Evolutionary conservation across 2,329 filamentous ascomycete genomes (phyloP).

Genomic region (Fusarium oligoseptatum): DNA sequence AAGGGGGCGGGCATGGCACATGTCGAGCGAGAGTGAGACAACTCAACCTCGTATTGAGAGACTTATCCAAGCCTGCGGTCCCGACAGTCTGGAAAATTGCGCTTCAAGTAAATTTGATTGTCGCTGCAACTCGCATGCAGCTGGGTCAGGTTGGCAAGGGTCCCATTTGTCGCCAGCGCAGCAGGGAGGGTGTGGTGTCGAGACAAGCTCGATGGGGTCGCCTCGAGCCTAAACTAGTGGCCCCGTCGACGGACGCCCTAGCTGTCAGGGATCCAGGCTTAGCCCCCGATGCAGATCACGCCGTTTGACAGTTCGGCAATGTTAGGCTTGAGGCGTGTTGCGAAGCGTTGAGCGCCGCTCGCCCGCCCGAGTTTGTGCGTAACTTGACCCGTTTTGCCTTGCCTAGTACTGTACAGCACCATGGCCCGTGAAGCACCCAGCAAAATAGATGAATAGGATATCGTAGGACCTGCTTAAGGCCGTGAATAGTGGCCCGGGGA

Average conservation of each 20-base stretch:
- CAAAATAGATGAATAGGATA: background rate
- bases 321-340: conserved; percentile 25
- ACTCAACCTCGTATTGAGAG: conserved; percentile 42
- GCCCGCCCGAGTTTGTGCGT: conserved; percentile 22
- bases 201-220: conserved; percentile 43
- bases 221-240: conserved; percentile 43
- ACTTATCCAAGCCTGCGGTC: conserved; percentile 44
- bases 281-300: conserved; percentile 49
- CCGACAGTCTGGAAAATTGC: conserved; percentile 56
- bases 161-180: conserved; percentile 23
- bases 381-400: background rate
- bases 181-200: conserved; percentile 34
- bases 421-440: background rate
- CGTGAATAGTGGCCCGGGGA: background rate
- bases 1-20: conserved; percentile 30
- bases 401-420: background rate
- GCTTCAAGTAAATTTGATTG: conserved; percentile 49
- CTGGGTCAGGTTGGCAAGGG: conserved; percentile 35
- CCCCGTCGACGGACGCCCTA: conserved; percentile 39
- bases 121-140: conserved; percentile 44
- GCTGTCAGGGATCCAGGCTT: conserved; percentile 46
- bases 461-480: background rate
- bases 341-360: conserved; percentile 23
- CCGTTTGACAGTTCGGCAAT: conserved; percentile 49
- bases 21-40: conserved; percentile 33